phyloP scores from a whole-genome alignment of 441 rosid genomes.

The Pelargonium fulgidum region DNA sequence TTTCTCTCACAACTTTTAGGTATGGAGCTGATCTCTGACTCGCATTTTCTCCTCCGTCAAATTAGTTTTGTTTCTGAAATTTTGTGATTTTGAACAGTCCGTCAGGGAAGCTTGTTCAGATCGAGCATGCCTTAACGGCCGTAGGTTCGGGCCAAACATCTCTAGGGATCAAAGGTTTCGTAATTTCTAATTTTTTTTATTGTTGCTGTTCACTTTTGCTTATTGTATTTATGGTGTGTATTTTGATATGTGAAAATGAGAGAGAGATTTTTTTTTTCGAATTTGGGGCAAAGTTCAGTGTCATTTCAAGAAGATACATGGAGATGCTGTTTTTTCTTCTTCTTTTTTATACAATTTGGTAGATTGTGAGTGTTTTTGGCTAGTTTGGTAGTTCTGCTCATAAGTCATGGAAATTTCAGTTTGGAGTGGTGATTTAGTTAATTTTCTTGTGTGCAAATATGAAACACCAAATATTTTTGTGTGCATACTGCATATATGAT shows the following conservation, averaged over 20 bases:
- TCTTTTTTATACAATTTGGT: background rate
- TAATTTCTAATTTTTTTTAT: background rate
- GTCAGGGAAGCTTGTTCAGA: constrained; percentile 98
- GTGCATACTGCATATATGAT: background rate
- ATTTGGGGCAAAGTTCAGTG: no score
- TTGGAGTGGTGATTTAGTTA: background rate
- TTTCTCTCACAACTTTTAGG: constrained; percentile 75
- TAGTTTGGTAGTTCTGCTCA: background rate
- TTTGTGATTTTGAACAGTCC: constrained; percentile 42
- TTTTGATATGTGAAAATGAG: background rate
- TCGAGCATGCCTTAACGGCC: constrained; percentile 94
- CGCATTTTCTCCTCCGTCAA: background rate
- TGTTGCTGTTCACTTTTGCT: background rate
- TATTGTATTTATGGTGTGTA: background rate
- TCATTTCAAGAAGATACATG: no score
- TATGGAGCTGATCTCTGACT: constrained; percentile 8
- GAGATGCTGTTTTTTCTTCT: no score
- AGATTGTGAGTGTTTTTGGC: background rate
- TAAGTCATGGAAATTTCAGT: background rate
- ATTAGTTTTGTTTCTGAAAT: background rate
- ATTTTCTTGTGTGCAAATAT: background rate
- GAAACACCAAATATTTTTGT: background rate
- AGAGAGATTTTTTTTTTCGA: no score
- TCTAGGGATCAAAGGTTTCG: constrained; percentile 77
- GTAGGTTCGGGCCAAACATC: constrained; percentile 98